These are phyloP conservation scores for Aspergillus quadrilineatus DNA, from an alignment of 2,329 filamentous ascomycete species.

Conservation along the genomic window DNA sequence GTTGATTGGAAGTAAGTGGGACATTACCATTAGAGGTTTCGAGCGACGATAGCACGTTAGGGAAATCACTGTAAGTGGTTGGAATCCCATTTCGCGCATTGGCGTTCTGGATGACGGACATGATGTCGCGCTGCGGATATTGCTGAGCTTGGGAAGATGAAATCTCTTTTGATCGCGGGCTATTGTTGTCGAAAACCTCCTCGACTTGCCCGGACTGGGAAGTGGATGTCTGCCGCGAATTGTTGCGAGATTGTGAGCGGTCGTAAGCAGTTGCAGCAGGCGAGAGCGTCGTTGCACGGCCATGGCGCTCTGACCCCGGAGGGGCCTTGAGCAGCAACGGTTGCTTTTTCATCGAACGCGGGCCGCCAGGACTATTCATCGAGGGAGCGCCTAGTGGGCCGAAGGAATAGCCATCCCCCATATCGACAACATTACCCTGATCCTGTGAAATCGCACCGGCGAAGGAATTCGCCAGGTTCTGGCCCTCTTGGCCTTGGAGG, in stretches of 20 bases:
- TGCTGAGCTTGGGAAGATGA: conserved; percentile 23
- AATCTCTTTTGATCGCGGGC: conserved; percentile 29
- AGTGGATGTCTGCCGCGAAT: conserved; percentile 33
- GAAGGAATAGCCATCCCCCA: conserved; percentile 53
- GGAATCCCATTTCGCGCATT: conserved; percentile 45
- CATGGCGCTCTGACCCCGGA: conserved; percentile 27
- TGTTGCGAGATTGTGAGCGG: conserved; percentile 26
- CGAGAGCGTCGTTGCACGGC: conserved; percentile 39
- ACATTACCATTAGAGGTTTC: conserved; percentile 45
- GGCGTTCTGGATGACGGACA: conserved; percentile 50
- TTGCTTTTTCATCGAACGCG: conserved; percentile 47
- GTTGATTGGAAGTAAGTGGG: conserved; percentile 46
- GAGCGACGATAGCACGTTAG: conserved; percentile 46
- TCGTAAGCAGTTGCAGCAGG: conserved; percentile 37
- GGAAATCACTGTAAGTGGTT: conserved; percentile 44
- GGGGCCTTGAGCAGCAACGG: conserved; percentile 49
- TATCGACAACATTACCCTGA: conserved; percentile 62
- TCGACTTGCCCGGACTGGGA: conserved; percentile 40
- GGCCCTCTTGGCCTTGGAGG: conserved; percentile 75
- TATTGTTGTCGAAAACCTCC: conserved; percentile 45
- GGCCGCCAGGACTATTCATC: conserved; percentile 35
- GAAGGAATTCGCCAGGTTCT: conserved; percentile 83
- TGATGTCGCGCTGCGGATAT: conserved; percentile 46
- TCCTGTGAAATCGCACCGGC: conserved; percentile 68
- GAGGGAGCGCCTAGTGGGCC: conserved; percentile 35